Conservation (phyloP, 805 yeast species). For the Lipomyces anomalus region DNA sequence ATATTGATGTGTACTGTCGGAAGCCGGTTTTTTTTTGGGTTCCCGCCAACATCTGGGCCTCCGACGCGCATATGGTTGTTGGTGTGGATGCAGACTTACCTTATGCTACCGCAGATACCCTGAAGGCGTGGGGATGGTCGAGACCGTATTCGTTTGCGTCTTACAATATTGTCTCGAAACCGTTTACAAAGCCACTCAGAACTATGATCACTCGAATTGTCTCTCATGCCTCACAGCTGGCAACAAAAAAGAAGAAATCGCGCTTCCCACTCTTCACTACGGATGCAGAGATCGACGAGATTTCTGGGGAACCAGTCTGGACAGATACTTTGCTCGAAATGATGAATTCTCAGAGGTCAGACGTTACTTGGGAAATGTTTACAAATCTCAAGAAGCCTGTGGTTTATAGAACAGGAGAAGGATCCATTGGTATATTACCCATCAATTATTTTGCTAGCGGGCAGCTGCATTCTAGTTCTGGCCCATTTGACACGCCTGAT, state of each 20-base stretch:
- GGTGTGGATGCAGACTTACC: conserved; percentile 23
- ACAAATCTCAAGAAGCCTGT: conserved; percentile 5
- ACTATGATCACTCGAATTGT: conserved; percentile 16
- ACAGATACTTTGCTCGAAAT: conserved; percentile 20
- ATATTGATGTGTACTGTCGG: conserved; percentile 22
- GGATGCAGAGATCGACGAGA: conserved; percentile 11
- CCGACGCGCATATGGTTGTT: conserved; percentile 15
- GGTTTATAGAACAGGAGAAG: conserved; percentile 8
- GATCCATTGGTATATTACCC: conserved; percentile 14
- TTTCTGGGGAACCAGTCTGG: conserved; percentile 21
- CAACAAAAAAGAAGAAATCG: conserved; percentile 5
- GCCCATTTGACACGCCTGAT: conserved; percentile 11
- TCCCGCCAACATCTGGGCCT: conserved; percentile 6
- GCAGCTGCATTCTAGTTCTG: conserved; percentile 20
- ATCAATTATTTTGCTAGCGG: conserved; percentile 20
- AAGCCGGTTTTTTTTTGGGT: conserved; percentile 21
- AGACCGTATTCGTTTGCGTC: conserved; percentile 18
- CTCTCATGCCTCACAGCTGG: conserved; percentile 19
- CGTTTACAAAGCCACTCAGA: conserved; percentile 19
- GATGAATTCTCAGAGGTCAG: conserved; percentile 10
- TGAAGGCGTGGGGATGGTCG: conserved; percentile 15
- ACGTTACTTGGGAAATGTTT: conserved; percentile 18
- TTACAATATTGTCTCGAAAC: conserved; percentile 17
- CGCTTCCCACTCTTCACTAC: background rate
- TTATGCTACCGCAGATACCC: conserved; percentile 14